Conservation (phyloP, 2,329 filamentous ascomycete genomes). For the Furcasterigmium sp. region DNA sequence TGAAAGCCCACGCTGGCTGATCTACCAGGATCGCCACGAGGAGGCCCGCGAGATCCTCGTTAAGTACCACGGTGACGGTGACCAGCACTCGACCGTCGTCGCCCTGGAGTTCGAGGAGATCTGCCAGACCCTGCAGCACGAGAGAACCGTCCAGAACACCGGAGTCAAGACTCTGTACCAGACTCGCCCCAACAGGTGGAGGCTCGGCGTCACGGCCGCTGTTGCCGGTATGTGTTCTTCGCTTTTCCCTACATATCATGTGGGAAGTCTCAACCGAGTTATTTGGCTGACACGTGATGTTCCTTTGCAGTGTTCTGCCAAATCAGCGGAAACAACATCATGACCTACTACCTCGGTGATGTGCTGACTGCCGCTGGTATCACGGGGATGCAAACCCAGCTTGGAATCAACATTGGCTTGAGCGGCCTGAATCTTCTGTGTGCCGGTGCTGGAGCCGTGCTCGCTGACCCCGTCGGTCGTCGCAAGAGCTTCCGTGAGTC, state of each 20-base stretch:
- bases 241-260: constrained; percentile 9
- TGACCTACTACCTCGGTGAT: constrained; percentile 43
- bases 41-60: constrained; percentile 38
- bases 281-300: constrained; percentile 17
- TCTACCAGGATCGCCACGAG: constrained; percentile 2
- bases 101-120: constrained; percentile 45
- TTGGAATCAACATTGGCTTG: constrained; percentile 31
- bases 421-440: constrained; percentile 36
- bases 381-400: constrained; percentile 15
- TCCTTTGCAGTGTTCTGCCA: constrained; percentile 31
- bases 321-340: constrained; percentile 33
- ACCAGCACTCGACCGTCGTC: constrained; percentile 31
- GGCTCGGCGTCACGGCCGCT: not conserved
- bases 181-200: constrained; percentile 24
- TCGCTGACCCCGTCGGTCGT: constrained; percentile 39
- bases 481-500: not conserved
- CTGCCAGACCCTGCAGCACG: constrained; percentile 1
- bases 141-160: not conserved
- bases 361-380: constrained; percentile 44
- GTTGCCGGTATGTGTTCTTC: not conserved
- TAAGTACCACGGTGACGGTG: constrained; percentile 24
- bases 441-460: constrained; percentile 29
- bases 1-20: constrained; percentile 3
- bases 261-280: not conserved
- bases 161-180: constrained; percentile 38